phyloP scores from a whole-genome alignment of 345 rosid genomes.

The Xanthoceras sorbifolium region DNA sequence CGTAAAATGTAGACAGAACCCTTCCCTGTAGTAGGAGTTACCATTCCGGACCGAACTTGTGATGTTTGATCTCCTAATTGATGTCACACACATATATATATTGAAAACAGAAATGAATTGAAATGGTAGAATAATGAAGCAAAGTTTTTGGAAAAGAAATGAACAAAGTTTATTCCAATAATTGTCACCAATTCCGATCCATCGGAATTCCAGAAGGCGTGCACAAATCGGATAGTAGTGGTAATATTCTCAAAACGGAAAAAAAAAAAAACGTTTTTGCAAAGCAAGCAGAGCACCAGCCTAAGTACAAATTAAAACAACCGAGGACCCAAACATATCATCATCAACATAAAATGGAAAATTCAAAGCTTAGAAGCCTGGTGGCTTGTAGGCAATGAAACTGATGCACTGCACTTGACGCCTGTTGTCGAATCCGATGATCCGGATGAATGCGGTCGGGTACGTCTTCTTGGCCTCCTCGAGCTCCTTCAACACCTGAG shows the following conservation, averaged over 20 bases:
- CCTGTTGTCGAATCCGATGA: conserved; percentile 55
- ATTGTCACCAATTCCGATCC: conserved; percentile 12
- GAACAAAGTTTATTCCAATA: not conserved
- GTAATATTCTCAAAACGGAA: not conserved
- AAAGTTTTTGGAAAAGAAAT: not conserved
- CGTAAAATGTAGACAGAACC: too few relatives aligned
- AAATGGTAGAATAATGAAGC: not conserved
- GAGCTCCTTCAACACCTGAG: conserved; percentile 53
- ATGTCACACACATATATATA: too few relatives aligned
- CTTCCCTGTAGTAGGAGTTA: too few relatives aligned
- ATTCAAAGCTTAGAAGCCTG: not conserved
- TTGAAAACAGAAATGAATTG: not conserved
- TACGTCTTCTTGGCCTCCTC: conserved; percentile 38
- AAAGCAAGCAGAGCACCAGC: not conserved
- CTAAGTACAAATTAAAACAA: not conserved
- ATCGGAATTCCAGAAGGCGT: not conserved
- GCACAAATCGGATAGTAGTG: conserved; percentile 10
- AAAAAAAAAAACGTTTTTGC: conserved; percentile 5
- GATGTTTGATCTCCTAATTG: too few relatives aligned
- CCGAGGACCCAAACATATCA: not conserved
- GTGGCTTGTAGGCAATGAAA: conserved; percentile 26
- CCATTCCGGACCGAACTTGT: too few relatives aligned
- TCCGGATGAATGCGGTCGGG: conserved; percentile 41
- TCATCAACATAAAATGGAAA: too few relatives aligned
- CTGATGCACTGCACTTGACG: conserved; percentile 35